Percentiles rank a stretch among this genome's conserved stretches.
These are phyloP conservation scores for Nitzschia inconspicua DNA, from an alignment of 108 stramenopile species.

Conservation along the genomic window DNA sequence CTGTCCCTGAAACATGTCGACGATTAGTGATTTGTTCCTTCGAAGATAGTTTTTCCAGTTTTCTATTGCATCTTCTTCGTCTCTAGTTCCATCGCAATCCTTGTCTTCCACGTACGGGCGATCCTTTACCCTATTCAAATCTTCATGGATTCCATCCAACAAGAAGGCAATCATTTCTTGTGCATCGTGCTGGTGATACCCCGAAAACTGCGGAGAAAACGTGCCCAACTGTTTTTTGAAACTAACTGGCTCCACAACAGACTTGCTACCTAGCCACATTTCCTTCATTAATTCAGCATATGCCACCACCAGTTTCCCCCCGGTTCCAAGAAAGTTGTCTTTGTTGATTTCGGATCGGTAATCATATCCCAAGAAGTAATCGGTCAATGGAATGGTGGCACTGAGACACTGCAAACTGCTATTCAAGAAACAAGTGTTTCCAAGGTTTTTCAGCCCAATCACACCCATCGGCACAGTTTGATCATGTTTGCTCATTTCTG, in stretches of 20 bases:
- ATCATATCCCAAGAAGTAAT: conserved; percentile 86
- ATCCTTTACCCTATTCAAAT: conserved; percentile 87
- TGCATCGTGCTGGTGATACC: conserved; percentile 91
- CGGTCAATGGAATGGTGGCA: conserved; percentile 84
- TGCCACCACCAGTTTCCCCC: conserved; percentile 73
- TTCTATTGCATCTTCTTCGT: conserved; percentile 75
- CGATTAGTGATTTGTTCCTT: conserved; percentile 86
- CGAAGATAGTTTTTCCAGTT: conserved; percentile 85
- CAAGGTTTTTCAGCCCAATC: conserved; percentile 91
- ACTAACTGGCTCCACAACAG: conserved; percentile 22
- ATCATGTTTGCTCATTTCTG: conserved; percentile 26
- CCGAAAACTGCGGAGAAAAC: conserved; percentile 87
- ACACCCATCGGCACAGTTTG: conserved; percentile 51
- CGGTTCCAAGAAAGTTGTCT: conserved; percentile 81
- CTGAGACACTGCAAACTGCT: conserved; percentile 87
- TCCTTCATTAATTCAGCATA: conserved; percentile 82
- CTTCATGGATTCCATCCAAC: conserved; percentile 92
- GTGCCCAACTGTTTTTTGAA: conserved; percentile 73
- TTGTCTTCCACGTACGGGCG: conserved; percentile 84
- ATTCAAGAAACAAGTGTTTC: conserved; percentile 98
- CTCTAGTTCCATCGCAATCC: conserved; percentile 79
- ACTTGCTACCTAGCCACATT: conserved; percentile 75
- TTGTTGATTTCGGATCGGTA: conserved; percentile 84
- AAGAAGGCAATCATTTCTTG: conserved; percentile 87
- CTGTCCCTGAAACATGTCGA: conserved; percentile 97